Base-by-base conservation (phyloP, 1,139 yeast genomes). In the Taphrina deformans region DNA sequence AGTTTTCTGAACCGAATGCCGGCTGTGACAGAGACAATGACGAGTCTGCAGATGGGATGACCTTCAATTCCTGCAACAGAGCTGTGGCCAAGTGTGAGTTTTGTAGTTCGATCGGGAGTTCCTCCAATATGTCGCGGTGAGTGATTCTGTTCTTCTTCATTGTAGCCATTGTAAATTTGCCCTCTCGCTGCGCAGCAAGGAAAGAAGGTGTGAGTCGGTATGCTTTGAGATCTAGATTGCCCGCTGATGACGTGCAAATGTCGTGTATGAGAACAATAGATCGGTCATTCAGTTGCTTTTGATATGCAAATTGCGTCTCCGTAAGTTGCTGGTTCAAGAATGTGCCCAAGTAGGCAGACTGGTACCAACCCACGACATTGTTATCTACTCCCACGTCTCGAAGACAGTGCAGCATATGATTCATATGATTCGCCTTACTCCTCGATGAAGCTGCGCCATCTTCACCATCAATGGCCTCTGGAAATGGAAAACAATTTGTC, bases 321-420 rank as follows among this genome's bases (percentile, higher is more conserved):
- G 72, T 65, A 23, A 71, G 67, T 18, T 69, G 79, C 67, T 84
- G 84, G 69, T 86, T 85, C 71, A 86, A 83, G 74, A 85, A 86
- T 73, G 83, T 84, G 61, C 96, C 96, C 53, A 88, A 82, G 64
- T 81, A 73, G 40, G 91, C 82, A 60, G 88, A 81, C 73, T 88
- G 85, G 77, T 88, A 90, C 92, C 92, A 90, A 41, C 97, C 97
- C 70, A 87, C 84, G 70, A 86, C 82, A 74, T 86, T 89, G 61
- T 85, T 81, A 58, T 92, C 95, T 69, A 84, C 81, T 59, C 87
- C 88, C 69, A 86, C 83, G 67, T 80, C 82, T 72, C 82, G 84
- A 70, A 89, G 81, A 68, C 83, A 82, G 62, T 83, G 83, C 70
- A 87, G 79, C 73, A 88, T 80, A 64, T 88, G 92, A 68, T 83